Evolutionary conservation across 805 yeast species (phyloP), one percentile per base, ranked within the genome.

Genomic region (Saturnispora dispora): DNA sequence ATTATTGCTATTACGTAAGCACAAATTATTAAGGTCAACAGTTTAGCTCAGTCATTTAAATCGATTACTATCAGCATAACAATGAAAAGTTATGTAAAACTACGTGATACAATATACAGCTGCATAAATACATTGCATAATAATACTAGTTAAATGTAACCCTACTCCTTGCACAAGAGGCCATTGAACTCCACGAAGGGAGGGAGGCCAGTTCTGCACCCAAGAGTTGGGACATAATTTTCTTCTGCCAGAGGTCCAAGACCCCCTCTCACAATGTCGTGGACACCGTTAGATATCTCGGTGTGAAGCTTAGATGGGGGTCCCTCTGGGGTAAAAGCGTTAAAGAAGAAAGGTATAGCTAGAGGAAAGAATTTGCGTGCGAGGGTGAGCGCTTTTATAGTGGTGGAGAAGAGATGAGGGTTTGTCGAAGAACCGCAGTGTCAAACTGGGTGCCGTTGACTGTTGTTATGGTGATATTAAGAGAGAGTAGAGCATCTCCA

Each of bases 81-180:
- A 5, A 9, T 25, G 8, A 25, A 9, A 25, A 25, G 28, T 7
- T 9, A 25, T 25, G 28, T 25, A 9, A 25, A 25, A 25, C 28
- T 25, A 25, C 28, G 28, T 7, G 28, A 9, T 25, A 25, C 28
- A 25, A 25, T 25, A 25, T 25, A 25, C 28, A 25, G 28, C 28
- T 25, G 28, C 28, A 25, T 25, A 3, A 25, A n/a, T n/a, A n/a
- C n/a, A n/a, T n/a, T n/a, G n/a, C n/a, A n/a, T n/a, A n/a, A n/a
- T n/a, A n/a, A n/a, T n/a, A n/a, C n/a, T n/a, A 4, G 13, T 30
- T 4, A 30, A 32, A 43, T 49, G 52, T 49, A 20, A 27, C 47
- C 35, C 47, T 13, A 13, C 52, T 49, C 52, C 52, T 49, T 49
- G 52, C 52, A 49, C 52, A 44, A 44, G 45, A 49, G 47, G 47